Base-by-base conservation (phyloP, 2,329 filamentous ascomycete genomes). In the Leptographium flavum region DNA sequence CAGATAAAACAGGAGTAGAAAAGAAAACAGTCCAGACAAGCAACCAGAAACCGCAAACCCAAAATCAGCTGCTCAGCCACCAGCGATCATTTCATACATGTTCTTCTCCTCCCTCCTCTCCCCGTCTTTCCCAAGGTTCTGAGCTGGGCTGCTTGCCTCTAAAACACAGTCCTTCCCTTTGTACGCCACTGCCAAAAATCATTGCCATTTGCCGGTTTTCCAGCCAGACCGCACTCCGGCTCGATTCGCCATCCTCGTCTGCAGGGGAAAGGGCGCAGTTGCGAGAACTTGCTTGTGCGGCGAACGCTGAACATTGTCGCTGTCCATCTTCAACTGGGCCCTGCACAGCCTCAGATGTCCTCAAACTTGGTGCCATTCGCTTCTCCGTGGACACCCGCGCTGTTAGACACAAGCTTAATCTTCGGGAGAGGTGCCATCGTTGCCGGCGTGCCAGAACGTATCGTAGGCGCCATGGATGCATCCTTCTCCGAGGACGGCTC, bases 401-500 rank as follows among this genome's bases (percentile, higher is more conserved):
- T 49, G 32, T 54, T 55, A 0, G 54, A 53, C 10, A 55, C 51
- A 4, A 55, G 48, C 49, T 54, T 55, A 44, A 55, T 55, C 47
- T 53, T 55, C 14, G 51, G 50, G 21, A 49, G 45, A 14, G 47
- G 45, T 9, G 43, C 48, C 7, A 47, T 22, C 14, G 50, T 46
- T 22, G 52, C 49, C 15, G 53, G 52, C 13, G 53, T 55, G 42
- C 49, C 58, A 2, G 60, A 59, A 11, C 38, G 58, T 11, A 51
- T 65, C 8, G 53, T 64, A 28, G 64, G 64, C 17, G 62, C 64
- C 2, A 62, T 61, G n/a, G 67, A 66, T 47, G 63, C 61, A 2
- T 64, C 60, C 6, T 67, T 68, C 39, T 43, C 44, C 4, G 45
- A 39, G 25, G 48, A 36, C 6, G 51, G 50, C 38, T 56, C 55